Evolutionary conservation across 139 green algal species (phyloP).

Genomic region (Coccomyxa sp.): DNA sequence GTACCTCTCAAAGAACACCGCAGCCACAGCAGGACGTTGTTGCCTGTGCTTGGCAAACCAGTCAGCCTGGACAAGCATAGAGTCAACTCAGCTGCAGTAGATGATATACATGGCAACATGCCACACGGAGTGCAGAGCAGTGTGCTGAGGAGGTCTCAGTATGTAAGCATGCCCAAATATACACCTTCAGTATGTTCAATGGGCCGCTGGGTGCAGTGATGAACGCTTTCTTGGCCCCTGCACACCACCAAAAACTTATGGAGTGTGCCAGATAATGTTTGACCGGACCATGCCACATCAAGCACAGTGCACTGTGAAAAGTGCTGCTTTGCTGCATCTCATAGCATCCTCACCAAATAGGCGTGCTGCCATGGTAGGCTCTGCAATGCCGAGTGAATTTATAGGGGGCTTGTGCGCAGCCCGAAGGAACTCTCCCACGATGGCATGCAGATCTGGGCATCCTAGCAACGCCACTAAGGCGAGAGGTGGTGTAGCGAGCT

Average conservation of each 20-base stretch:
- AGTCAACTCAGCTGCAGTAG: not conserved
- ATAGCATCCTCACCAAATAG: conserved; percentile 27
- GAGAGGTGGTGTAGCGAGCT: conserved; percentile 37
- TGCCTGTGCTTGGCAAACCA: conserved; percentile 60
- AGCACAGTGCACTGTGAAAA: not conserved
- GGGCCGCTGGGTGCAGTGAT: not conserved
- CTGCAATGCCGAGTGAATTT: conserved; percentile 24
- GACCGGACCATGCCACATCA: too few species aligned
- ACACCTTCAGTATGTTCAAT: conserved; percentile 30
- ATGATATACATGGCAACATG: not conserved
- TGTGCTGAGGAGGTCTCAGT: not conserved
- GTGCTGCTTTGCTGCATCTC: too few species aligned
- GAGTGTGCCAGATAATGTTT: not conserved
- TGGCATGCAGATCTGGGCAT: conserved; percentile 22
- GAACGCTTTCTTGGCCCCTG: conserved; percentile 11
- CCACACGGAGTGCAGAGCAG: not conserved
- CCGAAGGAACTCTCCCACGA: conserved; percentile 28
- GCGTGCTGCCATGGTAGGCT: conserved; percentile 9
- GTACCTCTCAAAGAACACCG: conserved; percentile 35
- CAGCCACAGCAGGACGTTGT: conserved; percentile 35
- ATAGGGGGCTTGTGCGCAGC: conserved; percentile 26
- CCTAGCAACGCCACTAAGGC: conserved; percentile 44
- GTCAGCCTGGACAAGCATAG: conserved; percentile 19
- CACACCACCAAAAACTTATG: not conserved
- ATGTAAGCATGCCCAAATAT: not conserved